phyloP scores from a whole-genome alignment of 1,139 yeast species.

The Candida tropicalis region DNA sequence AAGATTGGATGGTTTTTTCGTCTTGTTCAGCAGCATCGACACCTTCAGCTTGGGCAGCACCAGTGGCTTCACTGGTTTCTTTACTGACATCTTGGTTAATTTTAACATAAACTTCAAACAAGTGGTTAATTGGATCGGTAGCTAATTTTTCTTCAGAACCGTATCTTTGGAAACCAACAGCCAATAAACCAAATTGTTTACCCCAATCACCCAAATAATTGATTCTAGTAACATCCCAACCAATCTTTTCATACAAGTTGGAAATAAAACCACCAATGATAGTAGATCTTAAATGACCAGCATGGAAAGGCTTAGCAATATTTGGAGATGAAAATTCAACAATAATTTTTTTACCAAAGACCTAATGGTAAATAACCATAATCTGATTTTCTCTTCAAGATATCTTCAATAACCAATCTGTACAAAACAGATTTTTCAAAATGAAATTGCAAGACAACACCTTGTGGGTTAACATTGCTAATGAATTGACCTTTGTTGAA shows the following conservation, averaged over 20 bases:
- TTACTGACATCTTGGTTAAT: slow-evolving; percentile 77
- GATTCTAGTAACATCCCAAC: slow-evolving; percentile 88
- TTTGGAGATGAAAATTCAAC: slow-evolving; percentile 97
- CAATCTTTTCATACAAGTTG: slow-evolving; percentile 85
- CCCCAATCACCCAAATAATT: slow-evolving; percentile 99
- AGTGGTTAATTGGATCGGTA: slow-evolving; percentile 87
- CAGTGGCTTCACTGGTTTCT: slow-evolving; percentile 46
- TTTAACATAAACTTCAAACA: slow-evolving; percentile 91
- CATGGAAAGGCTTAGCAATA: slow-evolving; percentile 99
- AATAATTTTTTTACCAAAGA: slow-evolving; percentile 65
- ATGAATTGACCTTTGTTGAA: slow-evolving; percentile 71
- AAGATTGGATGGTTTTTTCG: slow-evolving; percentile 15
- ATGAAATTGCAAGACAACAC: slow-evolving; percentile 90
- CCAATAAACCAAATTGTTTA: slow-evolving; percentile 94
- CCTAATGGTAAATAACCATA: slow-evolving; percentile 84
- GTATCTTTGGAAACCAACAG: slow-evolving; percentile 85
- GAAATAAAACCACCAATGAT: slow-evolving; percentile 97
- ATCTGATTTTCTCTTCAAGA: slow-evolving; percentile 57
- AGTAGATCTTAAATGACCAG: slow-evolving; percentile 97
- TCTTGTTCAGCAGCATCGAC: slow-evolving; percentile 18
- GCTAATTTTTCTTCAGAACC: slow-evolving; percentile 77
- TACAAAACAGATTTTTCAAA: slow-evolving; percentile 68
- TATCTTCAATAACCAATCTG: slow-evolving; percentile 71
- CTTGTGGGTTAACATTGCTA: slow-evolving; percentile 75
- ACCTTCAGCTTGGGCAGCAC: slow-evolving; percentile 48